Evolutionary conservation across 805 yeast genomes (phyloP), one percentile per base, ranked within the genome.

Genomic region (Yamadazyma paraphyllophila): DNA sequence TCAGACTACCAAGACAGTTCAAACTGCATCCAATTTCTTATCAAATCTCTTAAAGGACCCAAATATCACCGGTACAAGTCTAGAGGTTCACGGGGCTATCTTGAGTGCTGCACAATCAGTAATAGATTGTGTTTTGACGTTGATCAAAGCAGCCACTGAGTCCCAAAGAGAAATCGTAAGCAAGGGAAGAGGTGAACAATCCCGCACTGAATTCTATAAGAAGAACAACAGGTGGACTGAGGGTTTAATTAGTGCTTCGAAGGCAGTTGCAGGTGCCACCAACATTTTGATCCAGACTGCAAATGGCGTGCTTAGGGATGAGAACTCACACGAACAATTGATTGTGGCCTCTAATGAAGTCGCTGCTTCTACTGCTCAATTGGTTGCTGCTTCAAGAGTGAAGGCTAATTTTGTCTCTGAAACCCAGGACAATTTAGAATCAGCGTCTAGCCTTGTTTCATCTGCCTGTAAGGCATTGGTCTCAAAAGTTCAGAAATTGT

Each of bases 221-320:
- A 88, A 88, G 65, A 86, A 89, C 62, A 89, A 83, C 63, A 77
- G 92, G 56, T 89, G 97, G 97, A 88, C 96, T 0, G 96, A 90
- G 65, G 97, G 97, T 16, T 80, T 89, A 46, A 82, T 89, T 26
- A 85, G 95, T 48, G 96, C 96, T 13, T 88, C 96, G 1, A 83
- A 85, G 56, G 83, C 92, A 1, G 94, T 89, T 33, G 96, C 95
- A 1, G 79, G 80, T 2, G 80, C 96, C 1, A 90, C 97, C 2
- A 85, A 83, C 56, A 70, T 84, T n/a, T 74, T 89, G 51, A 89
- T 89, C 48, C 79, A 79, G 48, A 85, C 88, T n/a, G 95, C 96
- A 0, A 94, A 88, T 66, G 94, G 95, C 14, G 88, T 88, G 13
- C 68, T 89, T 33, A 73, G 77, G 41, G 74, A 76, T 1, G 62